Evolutionary conservation across 1,284 basidiomycete species (phyloP).

Genomic region (Leucoagaricus sp.): DNA sequence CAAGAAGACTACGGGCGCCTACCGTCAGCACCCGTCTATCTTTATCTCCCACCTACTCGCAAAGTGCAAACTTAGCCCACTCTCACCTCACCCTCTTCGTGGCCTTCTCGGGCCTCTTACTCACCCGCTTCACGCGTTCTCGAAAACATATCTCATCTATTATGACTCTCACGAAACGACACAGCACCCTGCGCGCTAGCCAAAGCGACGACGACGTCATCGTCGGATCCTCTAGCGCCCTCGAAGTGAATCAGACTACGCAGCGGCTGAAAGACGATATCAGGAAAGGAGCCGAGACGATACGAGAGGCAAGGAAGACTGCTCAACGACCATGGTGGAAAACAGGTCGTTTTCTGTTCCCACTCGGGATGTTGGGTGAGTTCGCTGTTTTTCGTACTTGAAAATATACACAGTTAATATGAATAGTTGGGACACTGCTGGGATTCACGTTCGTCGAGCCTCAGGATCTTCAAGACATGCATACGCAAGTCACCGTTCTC

Average conservation of each 20-base stretch:
- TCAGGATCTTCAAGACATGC: conserved; percentile 58
- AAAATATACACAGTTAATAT: background rate
- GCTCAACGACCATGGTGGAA: conserved; percentile 18
- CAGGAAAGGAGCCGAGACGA: conserved; percentile 21
- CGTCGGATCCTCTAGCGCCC: conserved; percentile 10
- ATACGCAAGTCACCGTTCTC: conserved; percentile 50
- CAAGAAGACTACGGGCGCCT: background rate
- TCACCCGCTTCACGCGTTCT: background rate
- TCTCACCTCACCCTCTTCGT: background rate
- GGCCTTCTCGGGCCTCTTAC: background rate
- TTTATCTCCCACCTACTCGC: background rate
- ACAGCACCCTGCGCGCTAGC: background rate
- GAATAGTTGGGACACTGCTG: conserved; percentile 61
- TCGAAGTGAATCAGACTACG: conserved; percentile 22
- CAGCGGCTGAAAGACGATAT: conserved; percentile 24
- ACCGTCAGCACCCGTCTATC: background rate
- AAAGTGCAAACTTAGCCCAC: background rate
- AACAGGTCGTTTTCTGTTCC: conserved; percentile 37
- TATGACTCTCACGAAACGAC: conserved; percentile 12
- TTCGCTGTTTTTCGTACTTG: conserved; percentile 10
- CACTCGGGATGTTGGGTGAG: conserved; percentile 37
- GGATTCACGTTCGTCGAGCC: conserved; percentile 64
- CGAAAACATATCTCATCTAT: background rate
- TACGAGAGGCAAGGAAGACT: conserved; percentile 23
- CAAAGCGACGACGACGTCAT: conserved; percentile 9